A percentile compares a stretch with the other conserved stretches of the same genome.
These are phyloP conservation scores for Pythium grandisporangium DNA, from an alignment of 352 stramenopile species.

Conservation along the genomic window DNA sequence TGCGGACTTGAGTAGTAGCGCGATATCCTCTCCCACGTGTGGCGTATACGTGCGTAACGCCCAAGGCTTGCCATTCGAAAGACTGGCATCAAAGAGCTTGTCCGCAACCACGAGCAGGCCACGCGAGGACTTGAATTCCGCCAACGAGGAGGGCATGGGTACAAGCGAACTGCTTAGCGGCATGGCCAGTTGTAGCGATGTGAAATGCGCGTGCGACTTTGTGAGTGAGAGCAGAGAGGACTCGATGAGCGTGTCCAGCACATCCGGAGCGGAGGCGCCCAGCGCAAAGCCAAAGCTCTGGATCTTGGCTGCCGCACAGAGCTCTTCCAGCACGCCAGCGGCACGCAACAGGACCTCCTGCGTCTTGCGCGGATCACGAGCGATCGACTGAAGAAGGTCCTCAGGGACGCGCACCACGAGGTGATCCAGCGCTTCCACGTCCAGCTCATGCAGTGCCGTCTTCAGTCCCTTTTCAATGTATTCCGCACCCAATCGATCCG, in stretches of 20 bases:
- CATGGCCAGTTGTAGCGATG: constrained; percentile 52
- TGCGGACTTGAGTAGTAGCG: constrained; percentile 60
- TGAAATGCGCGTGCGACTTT: constrained; percentile 31
- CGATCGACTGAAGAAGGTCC: constrained; percentile 15
- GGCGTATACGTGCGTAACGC: constrained; percentile 29
- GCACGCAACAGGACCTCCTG: constrained; percentile 19
- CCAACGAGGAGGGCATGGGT: constrained; percentile 20
- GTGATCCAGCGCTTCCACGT: constrained; percentile 61
- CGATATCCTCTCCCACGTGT: constrained; percentile 52
- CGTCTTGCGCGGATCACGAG: constrained; percentile 8
- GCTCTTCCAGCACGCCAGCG: constrained; percentile 24
- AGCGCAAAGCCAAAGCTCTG: constrained; percentile 63
- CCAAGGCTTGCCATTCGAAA: constrained; percentile 65
- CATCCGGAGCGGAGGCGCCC: constrained; percentile 7
- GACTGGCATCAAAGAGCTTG: constrained; percentile 40
- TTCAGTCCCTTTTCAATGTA: constrained; percentile 39
- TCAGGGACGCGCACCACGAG: constrained; percentile 53
- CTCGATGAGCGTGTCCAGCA: constrained; percentile 32
- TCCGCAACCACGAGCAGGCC: constrained; percentile 56
- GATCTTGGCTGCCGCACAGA: constrained; percentile 33
- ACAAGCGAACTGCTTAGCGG: constrained; percentile 25
- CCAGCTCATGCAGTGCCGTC: constrained; percentile 32
- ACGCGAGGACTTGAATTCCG: constrained; percentile 30
- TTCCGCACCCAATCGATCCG: constrained; percentile 23
- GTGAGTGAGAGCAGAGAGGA: constrained; percentile 29